A percentile compares a stretch with the other conserved stretches of the same genome.
Conservation (phyloP, 805 yeast genomes). For the Saccharomycopsis fodiens region DNA sequence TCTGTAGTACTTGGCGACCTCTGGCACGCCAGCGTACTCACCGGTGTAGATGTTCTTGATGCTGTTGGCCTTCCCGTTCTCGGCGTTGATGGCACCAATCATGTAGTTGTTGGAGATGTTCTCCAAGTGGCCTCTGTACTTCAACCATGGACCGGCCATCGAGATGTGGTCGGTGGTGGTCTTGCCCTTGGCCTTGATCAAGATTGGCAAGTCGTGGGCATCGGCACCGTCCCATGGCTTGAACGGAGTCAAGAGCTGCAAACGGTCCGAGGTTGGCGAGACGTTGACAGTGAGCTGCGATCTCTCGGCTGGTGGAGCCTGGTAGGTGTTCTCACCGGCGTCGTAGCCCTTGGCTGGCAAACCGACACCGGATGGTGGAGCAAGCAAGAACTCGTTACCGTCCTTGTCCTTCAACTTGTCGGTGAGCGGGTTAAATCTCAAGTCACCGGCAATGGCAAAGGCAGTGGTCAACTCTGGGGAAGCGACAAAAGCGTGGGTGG, state of each 20-base stretch:
- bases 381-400: slow-evolving; percentile 84
- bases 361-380: slow-evolving; percentile 85
- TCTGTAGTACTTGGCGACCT: slow-evolving; percentile 91
- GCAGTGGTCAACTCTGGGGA: slow-evolving; percentile 96
- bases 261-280: slow-evolving; percentile 89
- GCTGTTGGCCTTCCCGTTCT: slow-evolving; percentile 88
- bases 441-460: slow-evolving; percentile 91
- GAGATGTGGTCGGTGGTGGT: slow-evolving; percentile 99
- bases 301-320: slow-evolving; percentile 93
- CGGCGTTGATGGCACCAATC: slow-evolving; percentile 99
- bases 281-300: slow-evolving; percentile 64
- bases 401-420: slow-evolving; percentile 81
- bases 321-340: slow-evolving; percentile 90
- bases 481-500: slow-evolving; percentile 93
- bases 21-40: slow-evolving; percentile 92
- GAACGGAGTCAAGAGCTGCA: slow-evolving; percentile 91
- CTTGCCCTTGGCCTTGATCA: slow-evolving; percentile 94
- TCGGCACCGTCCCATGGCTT: slow-evolving; percentile 96
- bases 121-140: slow-evolving; percentile 99
- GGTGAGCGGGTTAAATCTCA: slow-evolving; percentile 92
- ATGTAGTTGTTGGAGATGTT: slow-evolving; percentile 98
- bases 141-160: slow-evolving; percentile 99
- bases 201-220: slow-evolving; percentile 79
- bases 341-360: slow-evolving; percentile 88
- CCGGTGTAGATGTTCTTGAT: slow-evolving; percentile 89